Evolutionary conservation across 1,139 yeast genomes (phyloP).

Genomic region (Suhomyces taliae): DNA sequence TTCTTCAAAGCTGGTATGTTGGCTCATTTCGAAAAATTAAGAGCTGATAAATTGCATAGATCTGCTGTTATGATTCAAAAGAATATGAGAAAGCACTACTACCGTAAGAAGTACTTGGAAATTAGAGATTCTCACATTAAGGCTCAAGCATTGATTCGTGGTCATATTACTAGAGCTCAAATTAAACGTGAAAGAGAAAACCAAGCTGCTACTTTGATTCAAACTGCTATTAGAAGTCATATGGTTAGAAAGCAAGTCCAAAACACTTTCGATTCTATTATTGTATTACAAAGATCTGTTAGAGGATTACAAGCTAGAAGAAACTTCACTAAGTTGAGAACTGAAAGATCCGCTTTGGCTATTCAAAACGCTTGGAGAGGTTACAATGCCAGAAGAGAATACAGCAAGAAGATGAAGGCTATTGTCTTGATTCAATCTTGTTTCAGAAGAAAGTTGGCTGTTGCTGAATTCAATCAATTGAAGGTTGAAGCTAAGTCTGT

Average conservation of each 20-base stretch:
- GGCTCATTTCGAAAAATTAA: constrained; percentile 84
- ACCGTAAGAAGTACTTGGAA: constrained; percentile 60
- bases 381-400: constrained; percentile 47
- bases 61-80: constrained; percentile 88
- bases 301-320: constrained; percentile 67
- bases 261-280: constrained; percentile 49
- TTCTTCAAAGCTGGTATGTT: constrained; percentile 96
- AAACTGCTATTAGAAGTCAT: constrained; percentile 70
- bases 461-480: constrained; percentile 58
- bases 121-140: constrained; percentile 54
- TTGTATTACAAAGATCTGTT: constrained; percentile 63
- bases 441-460: constrained; percentile 75
- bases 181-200: constrained; percentile 59
- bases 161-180: constrained; percentile 57
- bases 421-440: constrained; percentile 75
- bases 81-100: constrained; percentile 67
- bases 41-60: constrained; percentile 71
- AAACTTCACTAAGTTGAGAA: constrained; percentile 46
- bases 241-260: constrained; percentile 49
- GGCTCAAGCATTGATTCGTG: constrained; percentile 66
- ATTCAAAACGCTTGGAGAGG: constrained; percentile 75
- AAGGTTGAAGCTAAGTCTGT: constrained; percentile 89
- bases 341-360: constrained; percentile 61
- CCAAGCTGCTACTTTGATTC: constrained; percentile 69
- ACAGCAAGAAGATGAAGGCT: constrained; percentile 44